These are phyloP conservation scores for Tolypocladium tundrense DNA, from an alignment of 2,329 filamentous ascomycete species.

Conservation along the genomic window DNA sequence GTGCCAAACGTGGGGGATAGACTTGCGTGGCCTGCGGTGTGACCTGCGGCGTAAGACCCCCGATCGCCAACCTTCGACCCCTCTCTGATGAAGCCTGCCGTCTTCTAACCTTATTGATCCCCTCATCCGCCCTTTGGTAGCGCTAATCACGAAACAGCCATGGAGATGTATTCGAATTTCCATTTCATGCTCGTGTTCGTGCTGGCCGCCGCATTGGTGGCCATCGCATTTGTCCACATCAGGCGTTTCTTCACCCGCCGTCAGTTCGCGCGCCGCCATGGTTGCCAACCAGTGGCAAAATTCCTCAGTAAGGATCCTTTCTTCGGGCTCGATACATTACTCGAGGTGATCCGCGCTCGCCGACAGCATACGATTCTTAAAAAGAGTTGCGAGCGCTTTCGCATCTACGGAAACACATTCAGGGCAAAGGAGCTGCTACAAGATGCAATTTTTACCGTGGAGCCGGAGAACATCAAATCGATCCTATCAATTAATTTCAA, in stretches of 20 bases:
- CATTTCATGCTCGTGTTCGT: not conserved
- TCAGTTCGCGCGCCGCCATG: not conserved
- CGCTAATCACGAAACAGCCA: not conserved
- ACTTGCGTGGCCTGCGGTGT: not conserved
- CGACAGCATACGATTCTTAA: not conserved
- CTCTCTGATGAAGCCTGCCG: not conserved
- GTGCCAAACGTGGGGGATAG: no score
- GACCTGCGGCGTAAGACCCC: not conserved
- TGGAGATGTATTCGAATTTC: not conserved
- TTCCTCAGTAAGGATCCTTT: not conserved
- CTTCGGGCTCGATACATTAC: not conserved
- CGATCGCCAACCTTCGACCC: not conserved
- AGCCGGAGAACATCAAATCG: conserved; percentile 39
- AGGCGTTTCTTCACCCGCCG: not conserved
- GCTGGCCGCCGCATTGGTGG: not conserved
- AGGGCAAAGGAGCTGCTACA: not conserved
- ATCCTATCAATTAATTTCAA: conserved; percentile 38
- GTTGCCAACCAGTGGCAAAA: not conserved
- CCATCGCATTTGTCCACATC: not conserved
- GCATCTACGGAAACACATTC: not conserved
- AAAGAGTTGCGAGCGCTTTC: not conserved
- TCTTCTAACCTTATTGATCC: not conserved
- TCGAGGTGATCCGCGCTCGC: not conserved
- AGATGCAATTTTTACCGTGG: conserved; percentile 17
- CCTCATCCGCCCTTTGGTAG: not conserved